These are phyloP conservation scores for Ophiostoma angusticollis DNA, from an alignment of 2,329 filamentous ascomycete genomes.

Conservation along the genomic window DNA sequence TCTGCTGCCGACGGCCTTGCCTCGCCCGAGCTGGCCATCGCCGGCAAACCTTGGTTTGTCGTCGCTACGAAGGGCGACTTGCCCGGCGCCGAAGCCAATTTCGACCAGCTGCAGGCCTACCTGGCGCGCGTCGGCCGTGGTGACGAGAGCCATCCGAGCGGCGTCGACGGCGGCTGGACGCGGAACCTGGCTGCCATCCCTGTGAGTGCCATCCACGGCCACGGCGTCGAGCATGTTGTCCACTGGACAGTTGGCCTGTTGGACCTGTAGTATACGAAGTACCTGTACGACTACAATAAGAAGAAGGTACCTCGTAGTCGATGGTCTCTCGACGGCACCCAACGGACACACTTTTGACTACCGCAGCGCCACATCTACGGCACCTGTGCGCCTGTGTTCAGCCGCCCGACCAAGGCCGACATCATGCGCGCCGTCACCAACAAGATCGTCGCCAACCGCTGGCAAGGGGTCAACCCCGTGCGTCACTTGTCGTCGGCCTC, in stretches of 20 bases:
- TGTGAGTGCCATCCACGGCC: conserved; percentile 76
- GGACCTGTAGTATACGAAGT: conserved; percentile 24
- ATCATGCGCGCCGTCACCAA: conserved; percentile 12
- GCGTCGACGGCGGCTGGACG: conserved; percentile 43
- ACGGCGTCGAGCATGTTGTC: conserved; percentile 66
- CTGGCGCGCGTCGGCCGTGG: conserved; percentile 52
- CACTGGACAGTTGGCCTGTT: conserved; percentile 60
- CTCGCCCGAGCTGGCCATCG: conserved; percentile 52
- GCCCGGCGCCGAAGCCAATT: conserved; percentile 67
- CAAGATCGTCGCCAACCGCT: conserved; percentile 10
- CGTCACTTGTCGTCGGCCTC: conserved; percentile 10
- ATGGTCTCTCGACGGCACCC: conserved; percentile 12
- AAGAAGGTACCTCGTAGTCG: conserved; percentile 2
- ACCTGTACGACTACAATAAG: conserved; percentile 5
- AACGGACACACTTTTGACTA: conserved; percentile 15
- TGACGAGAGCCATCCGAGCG: conserved; percentile 58
- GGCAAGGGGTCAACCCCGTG: conserved; percentile 12
- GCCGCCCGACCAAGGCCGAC: conserved; percentile 1
- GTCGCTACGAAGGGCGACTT: conserved; percentile 88
- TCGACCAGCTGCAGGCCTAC: conserved; percentile 54
- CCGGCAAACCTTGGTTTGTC: conserved; percentile 94
- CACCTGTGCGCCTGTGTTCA: conserved; percentile 8
- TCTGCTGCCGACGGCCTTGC: background rate
- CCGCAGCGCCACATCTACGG: conserved; percentile 12
- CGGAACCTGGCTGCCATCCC: conserved; percentile 60